phyloP scores from a whole-genome alignment of 495 filamentous ascomycete species.

The Daldinia childiae region DNA sequence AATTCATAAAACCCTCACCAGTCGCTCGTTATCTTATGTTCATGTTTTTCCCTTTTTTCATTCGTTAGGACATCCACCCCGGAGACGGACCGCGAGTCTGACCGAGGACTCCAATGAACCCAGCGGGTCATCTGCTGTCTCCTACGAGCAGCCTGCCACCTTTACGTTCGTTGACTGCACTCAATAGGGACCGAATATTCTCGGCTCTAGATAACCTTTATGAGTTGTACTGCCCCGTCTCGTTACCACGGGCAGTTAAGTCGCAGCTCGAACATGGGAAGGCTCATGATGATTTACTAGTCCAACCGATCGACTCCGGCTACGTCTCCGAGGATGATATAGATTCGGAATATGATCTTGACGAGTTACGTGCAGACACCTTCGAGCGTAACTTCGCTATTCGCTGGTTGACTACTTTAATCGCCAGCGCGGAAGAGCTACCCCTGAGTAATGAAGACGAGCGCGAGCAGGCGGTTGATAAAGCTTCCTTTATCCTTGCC shows the following conservation, averaged over 20 bases:
- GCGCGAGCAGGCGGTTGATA: slow-evolving; percentile 43
- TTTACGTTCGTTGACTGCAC: slow-evolving; percentile 27
- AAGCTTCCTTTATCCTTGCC: slow-evolving; percentile 44
- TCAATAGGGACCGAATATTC: slow-evolving; percentile 26
- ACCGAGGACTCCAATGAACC: slow-evolving; percentile 37
- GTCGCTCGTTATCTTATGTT: slow-evolving; percentile 6
- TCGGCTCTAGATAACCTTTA: slow-evolving; percentile 40
- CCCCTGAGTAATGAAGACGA: slow-evolving; percentile 40
- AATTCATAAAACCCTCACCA: slow-evolving; percentile 17
- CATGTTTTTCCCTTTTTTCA: slow-evolving; percentile 12
- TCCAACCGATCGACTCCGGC: slow-evolving; percentile 37
- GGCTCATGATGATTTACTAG: slow-evolving; percentile 13
- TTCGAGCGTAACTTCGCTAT: slow-evolving; percentile 46
- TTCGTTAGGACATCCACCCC: slow-evolving; percentile 2
- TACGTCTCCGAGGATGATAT: slow-evolving; percentile 46
- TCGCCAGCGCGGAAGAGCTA: slow-evolving; percentile 47
- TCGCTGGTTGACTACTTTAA: slow-evolving; percentile 50
- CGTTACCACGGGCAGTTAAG: slow-evolving; percentile 33
- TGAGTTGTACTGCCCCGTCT: slow-evolving; percentile 40
- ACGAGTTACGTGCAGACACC: slow-evolving; percentile 59
- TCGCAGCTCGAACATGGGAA: slow-evolving; percentile 34
- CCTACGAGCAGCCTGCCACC: slow-evolving; percentile 46
- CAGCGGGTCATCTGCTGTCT: slow-evolving; percentile 41
- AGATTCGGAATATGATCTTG: slow-evolving; percentile 23
- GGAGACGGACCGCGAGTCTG: slow-evolving; percentile 25